Base-by-base conservation (phyloP, 2,329 filamentous ascomycete genomes). In the Amylocarpus encephaloides region DNA sequence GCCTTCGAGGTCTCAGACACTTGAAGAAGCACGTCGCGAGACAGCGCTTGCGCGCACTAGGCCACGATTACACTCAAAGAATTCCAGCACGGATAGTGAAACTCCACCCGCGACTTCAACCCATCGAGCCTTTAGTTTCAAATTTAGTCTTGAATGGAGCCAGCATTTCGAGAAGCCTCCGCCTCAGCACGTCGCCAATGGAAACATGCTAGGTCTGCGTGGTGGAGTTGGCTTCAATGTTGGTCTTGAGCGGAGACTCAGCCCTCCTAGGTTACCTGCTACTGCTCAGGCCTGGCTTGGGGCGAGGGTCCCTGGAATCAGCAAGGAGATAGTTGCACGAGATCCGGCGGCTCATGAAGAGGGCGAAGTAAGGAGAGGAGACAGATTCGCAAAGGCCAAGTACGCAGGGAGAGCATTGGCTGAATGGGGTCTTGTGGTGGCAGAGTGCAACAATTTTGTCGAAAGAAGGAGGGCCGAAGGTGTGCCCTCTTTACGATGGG, bases 381-480 rank as follows among this genome's bases (percentile, higher is more conserved):
- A 39, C 47, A 56, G 35, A 59, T 56, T 46, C 46, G 55, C 50
- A 41, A 74, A 73, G 22, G 71, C 75, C 7, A 78, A 79, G 43
- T 86, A 92, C 65, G 73, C 79, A 2, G 88, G 88, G 1, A 76
- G 86, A 16, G 83, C 88, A 0, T 73, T 93, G 40, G 86, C 86
- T 0, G 88, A 93, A 66, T 93, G 88, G 88, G 74, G 76, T 16
- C 71, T 87, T 15, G 78, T 92, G 16, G 80, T 90, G 13, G 78
- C 79, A 49, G 88, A 93, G 65, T 88, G 83, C 70, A 88, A 91
- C 68, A 87, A 82, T 62, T 93, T 92, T 67, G 80, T 89, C 30
- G 86, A 92, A 51, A 75, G 87, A 41, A 77, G 88, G 48, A 82
- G 82, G 46, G 80, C 82, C 42, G 88, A 93, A 64, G 87, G 87